These are phyloP conservation scores for Fraxinus ornus DNA, from an alignment of 305 asterid species.

Conservation along the genomic window DNA sequence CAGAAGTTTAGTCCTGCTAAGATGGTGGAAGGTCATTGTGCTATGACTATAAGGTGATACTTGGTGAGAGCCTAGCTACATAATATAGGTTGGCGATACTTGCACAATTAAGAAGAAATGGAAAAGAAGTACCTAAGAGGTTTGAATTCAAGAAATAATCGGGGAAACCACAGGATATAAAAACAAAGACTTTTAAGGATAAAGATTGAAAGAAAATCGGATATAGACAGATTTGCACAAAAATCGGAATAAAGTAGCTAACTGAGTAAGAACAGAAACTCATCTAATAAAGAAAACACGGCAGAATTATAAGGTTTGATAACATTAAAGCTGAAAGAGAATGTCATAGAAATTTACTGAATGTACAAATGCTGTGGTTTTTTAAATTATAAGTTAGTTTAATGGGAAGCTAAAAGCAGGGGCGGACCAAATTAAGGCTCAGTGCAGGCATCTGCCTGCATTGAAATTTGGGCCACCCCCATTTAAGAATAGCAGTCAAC, in stretches of 20 bases:
- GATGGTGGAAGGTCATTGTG: not conserved
- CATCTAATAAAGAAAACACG: not conserved
- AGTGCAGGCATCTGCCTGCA: too few relatives aligned
- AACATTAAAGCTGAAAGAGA: not conserved
- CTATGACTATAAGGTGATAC: not conserved
- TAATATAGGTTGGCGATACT: not conserved
- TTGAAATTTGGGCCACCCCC: too few relatives aligned
- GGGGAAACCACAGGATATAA: not conserved
- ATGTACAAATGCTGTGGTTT: not conserved
- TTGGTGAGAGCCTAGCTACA: not conserved
- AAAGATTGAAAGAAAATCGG: not conserved
- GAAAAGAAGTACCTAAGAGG: not conserved
- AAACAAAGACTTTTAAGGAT: not conserved
- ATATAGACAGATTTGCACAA: not conserved
- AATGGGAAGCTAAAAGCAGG: not conserved
- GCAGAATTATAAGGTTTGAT: not conserved
- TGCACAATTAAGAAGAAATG: not conserved
- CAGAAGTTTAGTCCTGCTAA: not conserved
- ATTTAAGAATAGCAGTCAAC: too few relatives aligned
- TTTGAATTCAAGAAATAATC: not conserved
- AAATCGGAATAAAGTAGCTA: not conserved
- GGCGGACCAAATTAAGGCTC: too few relatives aligned
- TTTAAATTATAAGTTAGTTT: not conserved
- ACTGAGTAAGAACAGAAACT: not conserved
- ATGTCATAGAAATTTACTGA: not conserved